Percentiles rank a stretch among this genome's conserved stretches.
These are phyloP conservation scores for Boletus smithii DNA, from an alignment of 1,284 basidiomycete genomes.

Conservation along the genomic window DNA sequence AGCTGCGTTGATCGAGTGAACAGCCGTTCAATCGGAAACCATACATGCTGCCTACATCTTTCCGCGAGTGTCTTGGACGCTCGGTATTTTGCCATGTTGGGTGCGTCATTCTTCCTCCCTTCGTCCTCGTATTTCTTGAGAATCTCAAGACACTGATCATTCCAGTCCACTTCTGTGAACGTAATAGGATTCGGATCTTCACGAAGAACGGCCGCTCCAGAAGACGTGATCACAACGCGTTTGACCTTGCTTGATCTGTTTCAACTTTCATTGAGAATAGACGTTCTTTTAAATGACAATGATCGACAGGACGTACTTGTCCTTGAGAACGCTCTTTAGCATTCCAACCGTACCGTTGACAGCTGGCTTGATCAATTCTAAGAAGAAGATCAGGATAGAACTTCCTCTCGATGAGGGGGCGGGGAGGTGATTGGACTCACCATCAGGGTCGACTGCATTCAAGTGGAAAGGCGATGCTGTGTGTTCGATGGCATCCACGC, in stretches of 20 bases:
- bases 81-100: slow-evolving; percentile 45
- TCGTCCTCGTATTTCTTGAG: slow-evolving; percentile 53
- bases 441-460: slow-evolving; percentile 38
- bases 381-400: not conserved
- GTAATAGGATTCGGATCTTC: slow-evolving; percentile 20
- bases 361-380: slow-evolving; percentile 60
- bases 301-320: slow-evolving; percentile 37
- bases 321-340: slow-evolving; percentile 50
- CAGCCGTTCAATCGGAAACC: not conserved
- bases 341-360: slow-evolving; percentile 60
- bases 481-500: slow-evolving; percentile 56
- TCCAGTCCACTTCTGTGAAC: slow-evolving; percentile 60
- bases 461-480: slow-evolving; percentile 48
- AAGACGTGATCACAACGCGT: slow-evolving; percentile 65
- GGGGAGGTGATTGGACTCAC: slow-evolving; percentile 28
- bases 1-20: slow-evolving; percentile 25
- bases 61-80: slow-evolving; percentile 73
- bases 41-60: slow-evolving; percentile 35
- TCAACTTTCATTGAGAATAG: not conserved
- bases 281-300: not conserved
- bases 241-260: slow-evolving; percentile 43
- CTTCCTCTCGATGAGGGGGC: too few relatives aligned
- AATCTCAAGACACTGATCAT: slow-evolving; percentile 50
- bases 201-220: slow-evolving; percentile 49
- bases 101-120: slow-evolving; percentile 44